Conservation (phyloP, 345 rosid genomes). For the Ricinus communis region DNA sequence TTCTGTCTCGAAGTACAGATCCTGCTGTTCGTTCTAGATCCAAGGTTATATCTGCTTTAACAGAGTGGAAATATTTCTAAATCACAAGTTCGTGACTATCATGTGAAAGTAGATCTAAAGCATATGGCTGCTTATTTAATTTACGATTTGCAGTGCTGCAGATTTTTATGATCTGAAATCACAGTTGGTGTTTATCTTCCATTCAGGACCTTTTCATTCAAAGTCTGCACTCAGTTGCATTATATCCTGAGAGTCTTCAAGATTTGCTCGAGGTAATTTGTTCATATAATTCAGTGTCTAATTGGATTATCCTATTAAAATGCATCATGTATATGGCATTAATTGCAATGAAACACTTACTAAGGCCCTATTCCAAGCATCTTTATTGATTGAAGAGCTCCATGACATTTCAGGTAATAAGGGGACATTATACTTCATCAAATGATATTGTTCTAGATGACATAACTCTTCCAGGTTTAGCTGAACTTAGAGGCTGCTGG, state of each 20-base stretch:
- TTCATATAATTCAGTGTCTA: constrained; percentile 4
- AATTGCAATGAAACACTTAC: not conserved
- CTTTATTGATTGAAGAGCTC: constrained; percentile 22
- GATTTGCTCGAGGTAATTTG: constrained; percentile 77
- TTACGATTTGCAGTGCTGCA: constrained; percentile 13
- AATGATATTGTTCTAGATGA: constrained; percentile 78
- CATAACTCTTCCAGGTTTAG: constrained; percentile 81
- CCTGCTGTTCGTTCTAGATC: constrained; percentile 96
- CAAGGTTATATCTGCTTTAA: constrained; percentile 56
- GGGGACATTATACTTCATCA: constrained; percentile 57
- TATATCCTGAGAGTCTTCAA: constrained; percentile 70
- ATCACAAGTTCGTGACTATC: not conserved
- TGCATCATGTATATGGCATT: constrained; percentile 11
- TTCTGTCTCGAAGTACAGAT: constrained; percentile 94
- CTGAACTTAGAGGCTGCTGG: constrained; percentile 92
- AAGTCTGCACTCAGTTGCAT: constrained; percentile 79
- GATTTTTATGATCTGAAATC: constrained; percentile 7
- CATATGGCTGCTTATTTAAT: constrained; percentile 9
- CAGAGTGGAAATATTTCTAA: constrained; percentile 12
- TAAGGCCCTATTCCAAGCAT: not conserved
- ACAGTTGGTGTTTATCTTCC: constrained; percentile 15
- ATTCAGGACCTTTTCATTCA: constrained; percentile 90
- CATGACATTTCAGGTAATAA: constrained; percentile 54
- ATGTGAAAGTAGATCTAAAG: not conserved
- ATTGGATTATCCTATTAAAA: not conserved